Base-by-base conservation (phyloP, 495 filamentous ascomycete species). In the Pseudotulostoma volvatum region DNA sequence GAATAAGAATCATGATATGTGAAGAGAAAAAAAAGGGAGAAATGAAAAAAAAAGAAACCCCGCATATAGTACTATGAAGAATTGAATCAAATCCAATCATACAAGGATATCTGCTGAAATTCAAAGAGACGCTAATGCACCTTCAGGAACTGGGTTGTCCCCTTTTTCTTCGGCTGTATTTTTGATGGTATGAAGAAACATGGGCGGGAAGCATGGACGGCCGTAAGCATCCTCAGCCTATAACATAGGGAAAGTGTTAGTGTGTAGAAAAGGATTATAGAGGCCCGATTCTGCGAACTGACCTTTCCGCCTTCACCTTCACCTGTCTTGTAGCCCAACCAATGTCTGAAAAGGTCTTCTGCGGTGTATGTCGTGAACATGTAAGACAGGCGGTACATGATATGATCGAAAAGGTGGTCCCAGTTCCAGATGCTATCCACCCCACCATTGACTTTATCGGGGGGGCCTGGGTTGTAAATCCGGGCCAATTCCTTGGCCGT, bases 381-480 rank as follows among this genome's bases (percentile, higher is more conserved):
- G 35, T 54, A 54, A 13, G 64, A 21, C 73, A 69, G 13, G 47
- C 47, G 3, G 66, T 62, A 9, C 61, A 52, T 5, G 63, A 77
- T 42, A 48, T 48, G 31, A 33, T 54, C 46, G 28, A 45, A 47
- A 1, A 44, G 7, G 41, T 64, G 77, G 30, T 41, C 46, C 4
- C 43, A 41, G 20, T 47, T 34, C 9, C 30, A 4, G 2, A 37
- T 44, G 18, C 38, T 45, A 30, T 45, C 48, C 16, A 48, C 28
- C 17, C 35, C 28, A 0, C 41, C 49, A 13, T 44, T 44, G 1
- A 42, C 38, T 54, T 45, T 23, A n/a, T n/a, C n/a, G n/a, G n/a
- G 48, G 16, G 41, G 43, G 3, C 66, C 64, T 0, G 72, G 63
- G 40, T 85, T 84, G 56, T 80, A 80, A 48, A 69, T 71, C 35